A percentile compares a stretch with the other conserved stretches of the same genome.
Conservation (phyloP, 345 rosid genomes). For the Abelmoschus esculentus region DNA sequence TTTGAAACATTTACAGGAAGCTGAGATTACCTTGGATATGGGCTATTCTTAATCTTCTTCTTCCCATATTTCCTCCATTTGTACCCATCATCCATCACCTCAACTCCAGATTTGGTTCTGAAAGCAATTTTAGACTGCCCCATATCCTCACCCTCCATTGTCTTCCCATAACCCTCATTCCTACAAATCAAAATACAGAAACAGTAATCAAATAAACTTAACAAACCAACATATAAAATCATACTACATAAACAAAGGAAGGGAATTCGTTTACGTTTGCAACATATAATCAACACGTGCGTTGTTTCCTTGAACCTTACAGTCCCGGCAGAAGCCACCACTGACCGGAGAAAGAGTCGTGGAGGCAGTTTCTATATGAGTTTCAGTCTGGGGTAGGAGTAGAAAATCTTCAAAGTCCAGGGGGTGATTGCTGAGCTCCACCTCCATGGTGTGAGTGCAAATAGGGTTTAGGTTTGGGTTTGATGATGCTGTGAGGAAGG, state of each 20-base stretch:
- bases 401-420: slow-evolving; percentile 5
- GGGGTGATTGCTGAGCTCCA: not conserved
- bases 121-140: slow-evolving; percentile 2
- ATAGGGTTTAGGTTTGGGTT: not conserved
- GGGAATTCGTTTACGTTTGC: not conserved
- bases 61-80: slow-evolving; percentile 49
- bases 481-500: not conserved
- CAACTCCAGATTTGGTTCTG: slow-evolving; percentile 20
- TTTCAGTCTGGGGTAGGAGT: too few species aligned
- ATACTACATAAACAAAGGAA: not conserved
- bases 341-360: not conserved
- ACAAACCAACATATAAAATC: not conserved
- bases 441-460: not conserved
- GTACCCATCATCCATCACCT: slow-evolving; percentile 34
- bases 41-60: slow-evolving; percentile 32
- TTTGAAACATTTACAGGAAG: too few species aligned
- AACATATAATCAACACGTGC: not conserved
- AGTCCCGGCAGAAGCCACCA: not conserved
- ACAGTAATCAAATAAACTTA: not conserved
- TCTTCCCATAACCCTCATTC: not conserved
- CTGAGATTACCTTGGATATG: slow-evolving; percentile 26
- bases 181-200: not conserved
- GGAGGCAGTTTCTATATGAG: not conserved
- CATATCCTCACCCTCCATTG: not conserved
- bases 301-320: not conserved